phyloP scores from a whole-genome alignment of 1,139 yeast genomes.

The Magnusiomyces suaveolens region DNA sequence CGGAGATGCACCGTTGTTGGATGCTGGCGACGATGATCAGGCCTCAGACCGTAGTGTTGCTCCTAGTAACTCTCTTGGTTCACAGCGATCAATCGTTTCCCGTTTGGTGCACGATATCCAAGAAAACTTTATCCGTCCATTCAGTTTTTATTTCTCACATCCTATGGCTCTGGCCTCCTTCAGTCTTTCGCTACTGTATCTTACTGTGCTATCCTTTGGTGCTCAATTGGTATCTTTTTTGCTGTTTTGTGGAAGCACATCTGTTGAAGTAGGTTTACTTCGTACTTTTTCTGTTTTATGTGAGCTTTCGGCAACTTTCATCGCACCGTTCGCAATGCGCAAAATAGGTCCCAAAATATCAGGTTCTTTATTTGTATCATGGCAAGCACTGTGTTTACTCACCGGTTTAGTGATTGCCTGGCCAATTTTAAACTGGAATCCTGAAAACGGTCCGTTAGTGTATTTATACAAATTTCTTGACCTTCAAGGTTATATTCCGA shows the following conservation, averaged over 20 bases:
- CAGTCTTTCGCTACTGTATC: constrained; percentile 28
- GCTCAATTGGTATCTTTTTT: constrained; percentile 30
- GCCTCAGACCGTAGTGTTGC: neutral
- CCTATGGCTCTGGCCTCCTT: constrained; percentile 43
- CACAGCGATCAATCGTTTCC: neutral
- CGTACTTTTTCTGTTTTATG: constrained; percentile 27
- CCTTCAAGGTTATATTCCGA: neutral
- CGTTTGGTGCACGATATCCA: neutral
- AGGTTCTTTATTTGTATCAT: constrained; percentile 27
- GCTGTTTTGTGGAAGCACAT: constrained; percentile 25
- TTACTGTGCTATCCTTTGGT: constrained; percentile 34
- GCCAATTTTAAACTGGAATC: neutral
- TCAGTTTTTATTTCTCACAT: constrained; percentile 40
- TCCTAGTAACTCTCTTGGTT: neutral
- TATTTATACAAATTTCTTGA: neutral
- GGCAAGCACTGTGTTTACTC: constrained; percentile 20
- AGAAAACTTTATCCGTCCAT: constrained; percentile 7
- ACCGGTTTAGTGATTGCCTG: constrained; percentile 12
- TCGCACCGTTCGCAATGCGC: constrained; percentile 25
- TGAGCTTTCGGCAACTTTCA: constrained; percentile 29
- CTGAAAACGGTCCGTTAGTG: neutral
- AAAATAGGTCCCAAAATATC: constrained; percentile 27
- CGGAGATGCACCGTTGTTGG: neutral
- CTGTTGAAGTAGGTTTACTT: constrained; percentile 28
- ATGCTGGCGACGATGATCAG: neutral